Percentiles rank a stretch among this genome's conserved stretches.
These are phyloP conservation scores for Ramaria rubella DNA, from an alignment of 768 basidiomycete species.

Conservation along the genomic window DNA sequence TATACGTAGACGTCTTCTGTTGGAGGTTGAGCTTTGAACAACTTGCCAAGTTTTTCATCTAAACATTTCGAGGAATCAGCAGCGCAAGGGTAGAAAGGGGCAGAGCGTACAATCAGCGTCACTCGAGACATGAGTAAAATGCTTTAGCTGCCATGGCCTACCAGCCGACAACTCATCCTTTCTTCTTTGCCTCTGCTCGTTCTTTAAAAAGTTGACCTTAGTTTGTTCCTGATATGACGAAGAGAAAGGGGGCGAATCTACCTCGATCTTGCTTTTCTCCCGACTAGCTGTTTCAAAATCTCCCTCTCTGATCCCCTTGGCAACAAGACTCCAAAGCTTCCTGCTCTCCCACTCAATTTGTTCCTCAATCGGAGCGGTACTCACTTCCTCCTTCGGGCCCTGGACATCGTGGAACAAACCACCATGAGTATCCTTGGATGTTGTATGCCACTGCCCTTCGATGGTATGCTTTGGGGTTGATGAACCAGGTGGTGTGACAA, in stretches of 20 bases:
- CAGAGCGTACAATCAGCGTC: conserved; percentile 64
- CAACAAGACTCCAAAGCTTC: conserved; percentile 76
- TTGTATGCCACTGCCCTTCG: conserved; percentile 79
- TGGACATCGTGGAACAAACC: conserved; percentile 72
- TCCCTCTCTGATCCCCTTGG: conserved; percentile 84
- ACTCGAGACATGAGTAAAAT: conserved; percentile 63
- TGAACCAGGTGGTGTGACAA: conserved; percentile 45
- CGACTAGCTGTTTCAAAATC: conserved; percentile 87
- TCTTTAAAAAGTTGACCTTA: conserved; percentile 39
- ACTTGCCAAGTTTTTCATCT: conserved; percentile 62
- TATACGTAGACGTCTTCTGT: conserved; percentile 77
- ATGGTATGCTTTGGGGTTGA: conserved; percentile 44
- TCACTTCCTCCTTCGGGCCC: conserved; percentile 68
- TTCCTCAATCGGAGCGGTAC: conserved; percentile 46
- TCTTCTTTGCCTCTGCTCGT: conserved; percentile 84
- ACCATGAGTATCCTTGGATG: conserved; percentile 44
- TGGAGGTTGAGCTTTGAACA: conserved; percentile 56
- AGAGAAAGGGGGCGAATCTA: conserved; percentile 30
- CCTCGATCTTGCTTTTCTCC: conserved; percentile 92
- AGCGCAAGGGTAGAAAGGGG: neutral
- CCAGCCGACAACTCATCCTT: conserved; percentile 74
- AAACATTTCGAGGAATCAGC: conserved; percentile 6
- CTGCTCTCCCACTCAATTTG: conserved; percentile 72
- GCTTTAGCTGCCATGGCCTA: conserved; percentile 66
- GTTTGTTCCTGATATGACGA: neutral